Percentiles rank a stretch among this genome's conserved stretches.
Evolutionary conservation across 2,329 filamentous ascomycete species (phyloP).

Genomic region (Shiraia bambusicola): DNA sequence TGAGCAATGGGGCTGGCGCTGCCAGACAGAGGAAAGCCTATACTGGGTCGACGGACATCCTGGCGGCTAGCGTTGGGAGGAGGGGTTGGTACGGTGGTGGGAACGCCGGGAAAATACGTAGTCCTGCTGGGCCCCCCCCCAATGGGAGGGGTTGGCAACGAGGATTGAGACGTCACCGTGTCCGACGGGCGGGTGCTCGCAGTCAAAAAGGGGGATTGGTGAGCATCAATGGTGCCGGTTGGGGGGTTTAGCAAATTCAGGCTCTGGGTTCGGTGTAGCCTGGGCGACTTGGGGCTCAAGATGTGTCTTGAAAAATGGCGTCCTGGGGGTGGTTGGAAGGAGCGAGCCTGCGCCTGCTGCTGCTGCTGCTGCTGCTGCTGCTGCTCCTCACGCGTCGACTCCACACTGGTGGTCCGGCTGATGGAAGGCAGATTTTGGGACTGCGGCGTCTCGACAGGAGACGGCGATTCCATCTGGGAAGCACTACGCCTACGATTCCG

Average conservation of each 20-base stretch:
- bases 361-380: too few relatives aligned
- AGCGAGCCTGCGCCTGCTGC: too few relatives aligned
- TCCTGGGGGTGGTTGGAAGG: constrained; percentile 29
- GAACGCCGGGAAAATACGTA: constrained; percentile 35
- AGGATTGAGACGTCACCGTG: constrained; percentile 47
- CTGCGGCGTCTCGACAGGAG: constrained; percentile 41
- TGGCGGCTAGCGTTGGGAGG: constrained; percentile 26
- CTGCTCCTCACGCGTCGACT: constrained; percentile 32
- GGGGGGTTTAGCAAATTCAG: constrained; percentile 47
- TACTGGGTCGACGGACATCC: constrained; percentile 31
- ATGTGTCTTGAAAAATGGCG: constrained; percentile 49
- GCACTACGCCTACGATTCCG: constrained; percentile 44
- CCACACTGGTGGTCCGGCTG: constrained; percentile 39
- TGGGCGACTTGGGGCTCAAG: constrained; percentile 61
- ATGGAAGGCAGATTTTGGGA: constrained; percentile 37
- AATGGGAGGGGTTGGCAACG: constrained; percentile 49
- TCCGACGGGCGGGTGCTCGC: constrained; percentile 48
- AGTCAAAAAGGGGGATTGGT: constrained; percentile 51
- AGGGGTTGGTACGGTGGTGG: constrained; percentile 37
- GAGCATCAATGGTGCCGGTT: constrained; percentile 52
- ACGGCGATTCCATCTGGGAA: constrained; percentile 48
- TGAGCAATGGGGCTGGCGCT: constrained; percentile 51
- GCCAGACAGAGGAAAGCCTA: constrained; percentile 46
- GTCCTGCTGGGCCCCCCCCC: constrained; percentile 33
- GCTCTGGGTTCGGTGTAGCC: constrained; percentile 53